Percentiles rank a stretch among this genome's conserved stretches.
Conservation (phyloP, 1,139 yeast genomes). For the Debaryomyces psychrophilus region DNA sequence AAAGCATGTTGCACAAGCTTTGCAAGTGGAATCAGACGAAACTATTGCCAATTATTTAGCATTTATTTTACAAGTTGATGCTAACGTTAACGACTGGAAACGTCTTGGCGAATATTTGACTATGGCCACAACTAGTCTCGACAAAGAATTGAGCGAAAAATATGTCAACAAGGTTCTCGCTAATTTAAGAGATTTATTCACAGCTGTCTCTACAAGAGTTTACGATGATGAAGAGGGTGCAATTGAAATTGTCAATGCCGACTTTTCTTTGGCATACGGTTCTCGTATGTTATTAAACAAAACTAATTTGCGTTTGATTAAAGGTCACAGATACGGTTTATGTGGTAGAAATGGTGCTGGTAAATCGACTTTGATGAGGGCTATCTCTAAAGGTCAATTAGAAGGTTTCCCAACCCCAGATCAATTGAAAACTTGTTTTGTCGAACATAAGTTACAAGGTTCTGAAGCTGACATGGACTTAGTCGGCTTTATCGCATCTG, state of each 20-base stretch:
- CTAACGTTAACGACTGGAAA: constrained; percentile 91
- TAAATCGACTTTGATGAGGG: constrained; percentile 95
- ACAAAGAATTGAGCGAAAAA: constrained; percentile 40
- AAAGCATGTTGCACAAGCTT: constrained; percentile 23
- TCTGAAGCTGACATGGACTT: constrained; percentile 90
- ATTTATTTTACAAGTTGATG: constrained; percentile 64
- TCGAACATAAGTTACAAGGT: constrained; percentile 96
- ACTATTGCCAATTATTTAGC: constrained; percentile 54
- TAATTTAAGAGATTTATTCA: constrained; percentile 65
- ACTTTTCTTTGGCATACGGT: constrained; percentile 95
- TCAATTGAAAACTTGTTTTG: constrained; percentile 90
- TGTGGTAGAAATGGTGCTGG: constrained; percentile 99
- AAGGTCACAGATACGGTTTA: constrained; percentile 96
- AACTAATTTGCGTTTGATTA: constrained; percentile 80
- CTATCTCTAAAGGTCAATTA: constrained; percentile 94
- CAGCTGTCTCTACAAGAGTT: constrained; percentile 57
- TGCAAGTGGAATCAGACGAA: constrained; percentile 21
- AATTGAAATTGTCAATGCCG: constrained; percentile 87
- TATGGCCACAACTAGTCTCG: constrained; percentile 42
- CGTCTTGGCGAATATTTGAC: constrained; percentile 61
- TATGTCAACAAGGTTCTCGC: constrained; percentile 52
- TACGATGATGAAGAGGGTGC: constrained; percentile 68
- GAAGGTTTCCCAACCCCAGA: constrained; percentile 96
- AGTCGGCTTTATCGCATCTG: constrained; percentile 86
- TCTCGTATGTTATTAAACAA: constrained; percentile 95